Evolutionary conservation across 2,329 filamentous ascomycete species (phyloP).

Genomic region (Stemphylium beticola): DNA sequence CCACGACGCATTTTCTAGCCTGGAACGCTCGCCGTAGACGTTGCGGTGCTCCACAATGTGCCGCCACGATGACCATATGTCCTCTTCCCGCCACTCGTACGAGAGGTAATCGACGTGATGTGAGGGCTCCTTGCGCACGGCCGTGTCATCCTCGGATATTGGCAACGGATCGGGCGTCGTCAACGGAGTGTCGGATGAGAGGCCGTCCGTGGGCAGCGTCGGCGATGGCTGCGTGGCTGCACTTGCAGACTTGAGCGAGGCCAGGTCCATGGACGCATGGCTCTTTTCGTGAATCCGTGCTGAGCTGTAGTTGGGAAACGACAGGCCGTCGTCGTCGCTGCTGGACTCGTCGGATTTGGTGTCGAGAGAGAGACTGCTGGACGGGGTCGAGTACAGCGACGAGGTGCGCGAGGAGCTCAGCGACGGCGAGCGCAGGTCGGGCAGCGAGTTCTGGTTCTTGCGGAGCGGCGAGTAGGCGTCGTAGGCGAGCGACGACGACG

Average conservation of each 20-base stretch:
- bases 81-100: constrained; percentile 91
- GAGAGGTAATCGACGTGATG: constrained; percentile 95
- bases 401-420: constrained; percentile 51
- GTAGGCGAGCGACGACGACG: constrained; percentile 54
- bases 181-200: constrained; percentile 51
- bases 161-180: constrained; percentile 62
- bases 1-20: constrained; percentile 96
- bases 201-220: constrained; percentile 60
- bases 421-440: constrained; percentile 47
- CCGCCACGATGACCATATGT: constrained; percentile 97
- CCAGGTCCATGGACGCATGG: constrained; percentile 1
- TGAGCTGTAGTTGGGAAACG: constrained; percentile 53
- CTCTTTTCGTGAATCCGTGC: constrained; percentile 22
- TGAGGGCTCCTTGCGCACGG: constrained; percentile 75
- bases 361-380: constrained; percentile 67
- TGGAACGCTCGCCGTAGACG: constrained; percentile 78
- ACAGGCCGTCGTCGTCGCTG: constrained; percentile 52
- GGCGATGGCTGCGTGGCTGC: constrained; percentile 45
- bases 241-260: constrained; percentile 48
- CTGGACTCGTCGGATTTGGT: constrained; percentile 59
- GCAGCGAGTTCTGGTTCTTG: constrained; percentile 43
- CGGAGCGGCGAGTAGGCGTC: constrained; percentile 43
- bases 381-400: constrained; percentile 68
- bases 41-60: constrained; percentile 83
- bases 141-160: constrained; percentile 78